A percentile compares a stretch with the other conserved stretches of the same genome.
These are phyloP conservation scores for Yarrowia sp. DNA, from an alignment of 805 yeast species.

Conservation along the genomic window DNA sequence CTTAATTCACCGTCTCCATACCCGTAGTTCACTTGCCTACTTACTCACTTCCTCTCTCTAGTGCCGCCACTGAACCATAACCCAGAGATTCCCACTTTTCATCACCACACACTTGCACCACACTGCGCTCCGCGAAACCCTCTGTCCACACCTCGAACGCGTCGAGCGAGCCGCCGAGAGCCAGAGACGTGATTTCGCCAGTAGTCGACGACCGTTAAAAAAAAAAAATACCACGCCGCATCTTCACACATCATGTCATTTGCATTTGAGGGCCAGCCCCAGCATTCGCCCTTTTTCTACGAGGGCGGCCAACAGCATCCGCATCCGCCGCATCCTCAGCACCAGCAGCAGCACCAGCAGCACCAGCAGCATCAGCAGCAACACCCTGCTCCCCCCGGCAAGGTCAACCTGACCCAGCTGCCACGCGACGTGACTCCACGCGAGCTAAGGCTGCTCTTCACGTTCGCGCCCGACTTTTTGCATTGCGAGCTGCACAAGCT, in stretches of 20 bases:
- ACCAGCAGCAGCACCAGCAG: conserved; percentile 1
- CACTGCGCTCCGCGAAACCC: not conserved
- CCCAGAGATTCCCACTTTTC: conserved; percentile 23
- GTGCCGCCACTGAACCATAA: conserved; percentile 23
- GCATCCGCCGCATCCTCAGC: not conserved
- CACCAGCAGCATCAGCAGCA: not conserved
- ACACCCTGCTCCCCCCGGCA: conserved; percentile 7
- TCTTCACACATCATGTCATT: conserved; percentile 9
- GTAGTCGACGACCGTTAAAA: not conserved
- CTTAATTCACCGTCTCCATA: too few species aligned
- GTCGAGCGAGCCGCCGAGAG: conserved; percentile 14
- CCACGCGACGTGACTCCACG: conserved; percentile 42
- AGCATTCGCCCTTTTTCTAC: too few species aligned
- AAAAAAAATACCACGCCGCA: not conserved
- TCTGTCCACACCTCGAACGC: not conserved
- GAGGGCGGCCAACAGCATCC: not conserved
- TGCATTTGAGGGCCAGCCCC: conserved; percentile 21
- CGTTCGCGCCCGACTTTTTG: conserved; percentile 42
- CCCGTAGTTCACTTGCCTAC: too few species aligned
- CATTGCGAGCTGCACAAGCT: conserved; percentile 38
- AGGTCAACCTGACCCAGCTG: conserved; percentile 32
- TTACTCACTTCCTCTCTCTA: not conserved
- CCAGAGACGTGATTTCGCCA: not conserved
- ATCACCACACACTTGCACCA: conserved; percentile 23
- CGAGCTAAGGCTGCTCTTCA: conserved; percentile 42